Evolutionary conservation across 2,329 filamentous ascomycete species (phyloP), one percentile per base, ranked within the genome.

Genomic region (Lithohypha guttulata): DNA sequence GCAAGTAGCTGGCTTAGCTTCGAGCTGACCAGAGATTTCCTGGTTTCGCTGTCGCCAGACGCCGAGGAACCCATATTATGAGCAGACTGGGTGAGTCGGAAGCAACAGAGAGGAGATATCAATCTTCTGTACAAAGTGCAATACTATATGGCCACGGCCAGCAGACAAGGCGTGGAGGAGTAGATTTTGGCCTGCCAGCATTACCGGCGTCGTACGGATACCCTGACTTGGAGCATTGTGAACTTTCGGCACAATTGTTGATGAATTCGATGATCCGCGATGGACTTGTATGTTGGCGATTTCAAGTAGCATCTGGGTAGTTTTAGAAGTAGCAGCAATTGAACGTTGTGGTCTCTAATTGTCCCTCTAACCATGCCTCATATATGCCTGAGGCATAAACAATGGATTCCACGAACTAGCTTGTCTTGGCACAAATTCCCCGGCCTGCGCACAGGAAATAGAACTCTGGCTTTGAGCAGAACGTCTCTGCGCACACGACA

Each of bases 1-100:
- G 91, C 91, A 11, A 93, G 86, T 52, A 95, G 84, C 61, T 98
- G 91, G 89, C 74, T 96, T 45, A 95, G 87, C 61, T 98, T 93
- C 58, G 91, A 98, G 64, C 67, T 96, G 58, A 89, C 84, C 6
- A 75, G 91, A 49, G 91, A 98, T 61, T 81, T 93, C 56, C 65
- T 96, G 27, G 67, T 93, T 22, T 34, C 38, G 15, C 39, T 52
- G 14, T 39, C 34, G 8, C 43, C 46, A 13, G 33, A 38, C 11
- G 34, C 42, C 8, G 44, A 45, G 17, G 50, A 48, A 7, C 44
- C 48, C n/a, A 37, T 50, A 32, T 51, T 30, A 39, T 28, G 11
- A 31, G 35, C 26, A 28, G 26, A 28, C 15, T 14, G 26, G 26
- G 26, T 28, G 26, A n/a, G n/a, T n/a, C n/a, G n/a, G n/a, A n/a